Conservation (phyloP, 2,329 filamentous ascomycete genomes). For the Fonsecaea monophora region DNA sequence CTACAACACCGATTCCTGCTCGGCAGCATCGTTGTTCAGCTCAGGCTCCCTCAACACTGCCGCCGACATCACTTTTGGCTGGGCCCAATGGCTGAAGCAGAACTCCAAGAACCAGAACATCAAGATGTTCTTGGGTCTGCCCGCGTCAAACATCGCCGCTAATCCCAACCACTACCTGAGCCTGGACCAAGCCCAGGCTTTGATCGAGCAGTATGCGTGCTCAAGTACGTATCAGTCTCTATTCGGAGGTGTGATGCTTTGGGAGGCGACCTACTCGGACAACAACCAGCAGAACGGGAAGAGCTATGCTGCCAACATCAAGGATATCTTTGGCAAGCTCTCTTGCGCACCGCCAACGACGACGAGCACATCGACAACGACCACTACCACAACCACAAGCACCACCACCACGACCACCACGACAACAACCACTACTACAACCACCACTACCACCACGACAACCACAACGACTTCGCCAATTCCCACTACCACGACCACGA, state of each 20-base stretch:
- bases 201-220: constrained; percentile 54
- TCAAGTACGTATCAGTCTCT: constrained; percentile 45
- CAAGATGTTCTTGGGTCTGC: constrained; percentile 63
- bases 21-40: constrained; percentile 47
- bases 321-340: constrained; percentile 49
- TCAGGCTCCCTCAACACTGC: constrained; percentile 43
- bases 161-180: constrained; percentile 54
- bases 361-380: constrained; percentile 29
- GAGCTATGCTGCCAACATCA: constrained; percentile 57
- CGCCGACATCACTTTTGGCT: constrained; percentile 56
- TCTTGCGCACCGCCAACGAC: constrained; percentile 27
- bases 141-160: constrained; percentile 45
- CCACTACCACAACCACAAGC: constrained; percentile 30
- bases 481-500: constrained; percentile 21
- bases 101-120: constrained; percentile 48
- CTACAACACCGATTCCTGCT: constrained; percentile 62
- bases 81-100: constrained; percentile 50
- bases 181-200: constrained; percentile 52
- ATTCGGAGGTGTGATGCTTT: constrained; percentile 68
- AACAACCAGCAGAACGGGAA: constrained; percentile 54
- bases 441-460: constrained; percentile 19
- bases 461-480: constrained; percentile 16
- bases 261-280: constrained; percentile 61
- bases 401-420: constrained; percentile 29
- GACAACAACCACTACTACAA: constrained; percentile 22